phyloP scores from a whole-genome alignment of 2,329 filamentous ascomycete species.

The Ophiocordyceps camponoti-leonardi region DNA sequence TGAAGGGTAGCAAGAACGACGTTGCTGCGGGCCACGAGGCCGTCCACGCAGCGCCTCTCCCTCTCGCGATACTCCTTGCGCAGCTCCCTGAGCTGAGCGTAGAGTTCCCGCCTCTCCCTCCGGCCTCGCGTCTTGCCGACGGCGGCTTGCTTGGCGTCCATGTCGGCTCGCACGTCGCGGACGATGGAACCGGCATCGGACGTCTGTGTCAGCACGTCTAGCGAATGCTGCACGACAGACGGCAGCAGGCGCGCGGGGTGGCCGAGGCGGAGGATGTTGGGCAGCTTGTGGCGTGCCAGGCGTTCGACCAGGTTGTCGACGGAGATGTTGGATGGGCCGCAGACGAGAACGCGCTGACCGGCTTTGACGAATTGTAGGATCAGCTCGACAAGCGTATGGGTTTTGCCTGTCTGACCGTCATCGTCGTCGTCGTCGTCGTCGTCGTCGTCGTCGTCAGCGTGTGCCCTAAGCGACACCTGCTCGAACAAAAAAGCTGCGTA shows the following conservation, averaged over 20 bases:
- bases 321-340: conserved; percentile 89
- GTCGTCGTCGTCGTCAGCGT: conserved; percentile 2
- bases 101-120: conserved; percentile 64
- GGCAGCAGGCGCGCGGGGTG: conserved; percentile 84
- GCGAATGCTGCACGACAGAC: conserved; percentile 72
- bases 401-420: conserved; percentile 61
- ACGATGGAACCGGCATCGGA: conserved; percentile 84
- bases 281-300: conserved; percentile 65
- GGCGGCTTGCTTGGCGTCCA: conserved; percentile 79
- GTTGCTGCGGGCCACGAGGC: conserved; percentile 58
- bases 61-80: conserved; percentile 77
- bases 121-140: conserved; percentile 76
- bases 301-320: conserved; percentile 98
- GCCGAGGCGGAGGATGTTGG: conserved; percentile 69
- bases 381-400: conserved; percentile 86
- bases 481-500: conserved; percentile 2
- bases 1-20: conserved; percentile 88
- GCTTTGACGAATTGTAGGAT: conserved; percentile 76
- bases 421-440: neutral
- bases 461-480: neutral
- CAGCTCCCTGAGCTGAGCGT: conserved; percentile 68
- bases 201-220: conserved; percentile 79
- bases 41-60: conserved; percentile 64
- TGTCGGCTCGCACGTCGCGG: conserved; percentile 75
- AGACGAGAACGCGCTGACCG: conserved; percentile 67